Conservation (phyloP, 768 basidiomycete genomes). For the Tricholoma terreum region DNA sequence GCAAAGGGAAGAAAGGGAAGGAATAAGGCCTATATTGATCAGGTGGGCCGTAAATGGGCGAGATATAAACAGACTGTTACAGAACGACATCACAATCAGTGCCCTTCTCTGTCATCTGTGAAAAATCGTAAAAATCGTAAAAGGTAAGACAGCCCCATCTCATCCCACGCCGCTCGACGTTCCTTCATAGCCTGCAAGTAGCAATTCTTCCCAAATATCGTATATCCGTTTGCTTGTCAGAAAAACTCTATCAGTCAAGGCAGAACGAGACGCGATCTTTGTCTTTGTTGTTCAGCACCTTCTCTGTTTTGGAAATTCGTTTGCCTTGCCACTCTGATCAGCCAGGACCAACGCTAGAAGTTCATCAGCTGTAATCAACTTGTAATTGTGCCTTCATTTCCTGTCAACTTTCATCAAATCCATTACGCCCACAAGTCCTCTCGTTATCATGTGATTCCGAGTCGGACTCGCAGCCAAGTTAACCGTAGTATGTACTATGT, state of each 20-base stretch:
- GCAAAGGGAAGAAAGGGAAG: neutral
- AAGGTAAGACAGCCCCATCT: neutral
- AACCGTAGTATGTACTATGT: no score
- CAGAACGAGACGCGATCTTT: neutral
- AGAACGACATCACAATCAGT: constrained; percentile 2
- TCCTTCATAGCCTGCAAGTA: neutral
- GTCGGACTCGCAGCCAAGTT: no score
- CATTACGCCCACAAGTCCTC: neutral
- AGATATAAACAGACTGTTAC: constrained; percentile 5
- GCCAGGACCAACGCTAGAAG: neutral
- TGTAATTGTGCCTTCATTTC: constrained; percentile 5
- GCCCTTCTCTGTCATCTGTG: constrained; percentile 18
- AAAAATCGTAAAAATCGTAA: constrained; percentile 7
- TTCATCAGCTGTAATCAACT: neutral
- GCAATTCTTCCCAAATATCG: neutral
- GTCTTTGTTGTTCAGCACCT: neutral
- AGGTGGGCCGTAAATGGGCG: neutral
- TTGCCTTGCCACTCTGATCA: neutral
- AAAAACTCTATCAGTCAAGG: neutral
- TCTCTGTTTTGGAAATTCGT: neutral
- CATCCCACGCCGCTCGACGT: neutral
- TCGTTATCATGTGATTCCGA: no score
- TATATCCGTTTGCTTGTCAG: neutral
- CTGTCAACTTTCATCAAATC: neutral
- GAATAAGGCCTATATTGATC: neutral